Conservation (phyloP, 1,139 yeast genomes). For the Zygosaccharomyces sapae region DNA sequence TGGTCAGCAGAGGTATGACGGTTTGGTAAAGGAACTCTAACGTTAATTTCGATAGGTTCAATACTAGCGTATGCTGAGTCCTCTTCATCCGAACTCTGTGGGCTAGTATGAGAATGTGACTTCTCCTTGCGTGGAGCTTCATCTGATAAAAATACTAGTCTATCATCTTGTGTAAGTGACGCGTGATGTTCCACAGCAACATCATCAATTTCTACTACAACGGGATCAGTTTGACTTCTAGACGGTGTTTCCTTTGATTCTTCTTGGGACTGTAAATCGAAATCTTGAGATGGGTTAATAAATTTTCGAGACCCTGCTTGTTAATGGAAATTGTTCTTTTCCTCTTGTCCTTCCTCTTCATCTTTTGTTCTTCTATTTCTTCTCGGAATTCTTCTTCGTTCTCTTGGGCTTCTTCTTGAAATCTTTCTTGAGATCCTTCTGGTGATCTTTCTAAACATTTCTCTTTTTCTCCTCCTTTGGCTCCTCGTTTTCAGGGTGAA, state of each 20-base stretch:
- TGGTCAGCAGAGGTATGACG: conserved; percentile 1
- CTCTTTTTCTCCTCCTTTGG: no score
- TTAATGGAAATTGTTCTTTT: background rate
- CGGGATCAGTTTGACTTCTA: conserved; percentile 7
- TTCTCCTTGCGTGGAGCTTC: background rate
- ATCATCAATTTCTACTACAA: conserved; percentile 26
- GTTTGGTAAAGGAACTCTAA: conserved; percentile 8
- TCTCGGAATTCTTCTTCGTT: no score
- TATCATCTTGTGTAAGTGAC: conserved; percentile 16
- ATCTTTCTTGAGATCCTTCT: no score
- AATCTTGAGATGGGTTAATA: conserved; percentile 5
- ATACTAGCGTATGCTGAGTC: conserved; percentile 9
- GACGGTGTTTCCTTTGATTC: background rate
- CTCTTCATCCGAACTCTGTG: background rate
- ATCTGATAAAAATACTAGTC: conserved; percentile 16
- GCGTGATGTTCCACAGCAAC: conserved; percentile 19
- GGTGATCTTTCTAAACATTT: no score
- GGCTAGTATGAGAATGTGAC: conserved; percentile 2
- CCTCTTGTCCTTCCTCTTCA: background rate
- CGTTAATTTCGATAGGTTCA: conserved; percentile 16
- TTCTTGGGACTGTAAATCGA: background rate
- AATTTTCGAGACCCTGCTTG: background rate
- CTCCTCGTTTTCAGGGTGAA: background rate
- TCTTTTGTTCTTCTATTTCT: no score
- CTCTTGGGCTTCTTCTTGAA: no score